Evolutionary conservation across 2,329 filamentous ascomycete genomes (phyloP).

Genomic region (Aspergillus sp.): DNA sequence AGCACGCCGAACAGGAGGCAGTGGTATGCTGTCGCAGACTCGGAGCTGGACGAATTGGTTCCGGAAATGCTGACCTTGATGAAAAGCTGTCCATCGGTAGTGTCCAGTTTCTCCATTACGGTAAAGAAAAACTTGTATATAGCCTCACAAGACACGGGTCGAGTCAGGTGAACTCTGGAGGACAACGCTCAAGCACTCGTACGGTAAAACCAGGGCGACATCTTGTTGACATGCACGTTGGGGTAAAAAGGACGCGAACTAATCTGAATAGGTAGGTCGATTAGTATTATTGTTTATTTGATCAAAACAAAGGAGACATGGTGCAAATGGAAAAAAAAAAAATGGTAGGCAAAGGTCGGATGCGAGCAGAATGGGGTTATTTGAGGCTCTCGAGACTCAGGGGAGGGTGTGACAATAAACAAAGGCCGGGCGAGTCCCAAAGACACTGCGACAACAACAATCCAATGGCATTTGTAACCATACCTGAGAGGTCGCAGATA

Average conservation of each 20-base stretch:
- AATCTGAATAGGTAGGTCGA: slow-evolving; percentile 17
- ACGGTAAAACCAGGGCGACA: slow-evolving; percentile 32
- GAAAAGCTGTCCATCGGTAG: slow-evolving; percentile 52
- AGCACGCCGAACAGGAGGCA: slow-evolving; percentile 1
- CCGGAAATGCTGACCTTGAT: slow-evolving; percentile 40
- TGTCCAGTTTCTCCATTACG: slow-evolving; percentile 51
- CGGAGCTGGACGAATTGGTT: no score
- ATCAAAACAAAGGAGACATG: no score
- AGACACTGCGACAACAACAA: slow-evolving; percentile 14
- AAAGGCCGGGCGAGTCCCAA: slow-evolving; percentile 13
- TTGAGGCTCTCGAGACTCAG: neutral
- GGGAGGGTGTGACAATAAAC: slow-evolving; percentile 10
- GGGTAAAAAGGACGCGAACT: slow-evolving; percentile 21
- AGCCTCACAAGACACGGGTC: slow-evolving; percentile 29
- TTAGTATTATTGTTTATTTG: slow-evolving; percentile 8
- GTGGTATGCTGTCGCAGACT: neutral
- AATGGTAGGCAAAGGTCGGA: neutral
- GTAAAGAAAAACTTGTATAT: slow-evolving; percentile 20
- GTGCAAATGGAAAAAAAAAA: no score
- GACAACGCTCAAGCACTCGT: slow-evolving; percentile 35
- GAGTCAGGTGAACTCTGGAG: slow-evolving; percentile 36
- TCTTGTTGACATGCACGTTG: slow-evolving; percentile 29
- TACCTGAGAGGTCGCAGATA: slow-evolving; percentile 10
- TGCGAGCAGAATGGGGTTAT: slow-evolving; percentile 7
- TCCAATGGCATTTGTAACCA: slow-evolving; percentile 7